A percentile compares a stretch with the other conserved stretches of the same genome.
phyloP scores from a whole-genome alignment of 352 stramenopile genomes.

The Stramenopiles sp. region DNA sequence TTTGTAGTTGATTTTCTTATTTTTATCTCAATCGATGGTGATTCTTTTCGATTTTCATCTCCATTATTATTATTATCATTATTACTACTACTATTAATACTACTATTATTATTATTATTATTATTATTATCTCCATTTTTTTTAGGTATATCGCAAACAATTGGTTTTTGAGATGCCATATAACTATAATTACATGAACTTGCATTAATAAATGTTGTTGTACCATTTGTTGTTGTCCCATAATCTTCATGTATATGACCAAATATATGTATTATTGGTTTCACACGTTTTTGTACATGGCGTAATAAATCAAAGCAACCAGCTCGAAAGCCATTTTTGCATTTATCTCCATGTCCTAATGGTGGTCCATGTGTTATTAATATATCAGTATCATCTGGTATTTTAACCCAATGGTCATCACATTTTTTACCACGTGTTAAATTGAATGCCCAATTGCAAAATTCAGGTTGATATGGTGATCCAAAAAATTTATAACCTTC shows the following conservation, averaged over 20 bases:
- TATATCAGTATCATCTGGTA: constrained; percentile 18
- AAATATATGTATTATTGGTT: constrained; percentile 7
- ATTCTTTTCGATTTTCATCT: no score
- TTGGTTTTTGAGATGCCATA: no score
- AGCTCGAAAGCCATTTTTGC: not conserved
- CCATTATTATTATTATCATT: no score
- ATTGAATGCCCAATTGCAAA: constrained; percentile 28
- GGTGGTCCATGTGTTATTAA: constrained; percentile 9
- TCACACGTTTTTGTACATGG: not conserved
- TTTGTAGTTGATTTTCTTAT: no score
- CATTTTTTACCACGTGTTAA: constrained; percentile 16
- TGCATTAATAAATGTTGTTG: not conserved
- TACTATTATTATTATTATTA: no score
- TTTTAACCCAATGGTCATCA: constrained; percentile 18
- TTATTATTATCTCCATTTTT: no score
- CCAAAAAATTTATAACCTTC: constrained; percentile 21
- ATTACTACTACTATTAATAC: no score
- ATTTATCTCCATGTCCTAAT: not conserved
- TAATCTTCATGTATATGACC: constrained; percentile 9
- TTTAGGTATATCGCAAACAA: no score
- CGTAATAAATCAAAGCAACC: constrained; percentile 7
- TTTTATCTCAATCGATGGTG: no score
- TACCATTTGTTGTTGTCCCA: not conserved
- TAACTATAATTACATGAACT: not conserved
- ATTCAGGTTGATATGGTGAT: constrained; percentile 22